Evolutionary conservation across 1,284 basidiomycete genomes (phyloP), one percentile per base, ranked within the genome.

Genomic region (Chondrostereum purpureum): DNA sequence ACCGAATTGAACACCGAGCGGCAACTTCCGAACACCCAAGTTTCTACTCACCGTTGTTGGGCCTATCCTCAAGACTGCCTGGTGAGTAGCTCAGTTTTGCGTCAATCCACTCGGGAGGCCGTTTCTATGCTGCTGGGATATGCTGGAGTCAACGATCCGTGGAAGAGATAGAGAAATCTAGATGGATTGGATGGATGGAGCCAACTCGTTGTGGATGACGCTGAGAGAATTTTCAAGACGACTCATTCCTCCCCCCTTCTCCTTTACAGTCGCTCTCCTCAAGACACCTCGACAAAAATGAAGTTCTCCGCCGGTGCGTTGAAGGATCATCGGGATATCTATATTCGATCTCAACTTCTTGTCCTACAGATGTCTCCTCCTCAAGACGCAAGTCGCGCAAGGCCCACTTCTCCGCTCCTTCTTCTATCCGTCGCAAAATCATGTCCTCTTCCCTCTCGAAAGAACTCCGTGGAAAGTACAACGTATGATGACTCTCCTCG

Each of bases 361-460:
- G n/a, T n/a, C n/a, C n/a, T 50, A 22, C 59, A 90, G 89, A 88
- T 65, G 77, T 85, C 61, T 88, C 88, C 55, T 89, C 87, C 55
- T 90, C 88, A 65, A 85, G 92, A 66, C 90, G 94, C 80, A 96
- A 95, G 82, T 83, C 86, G 64, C 90, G 92, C 75, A 95, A 95
- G 82, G 89, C 88, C 58, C 94, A 97, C 80, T 96, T 96, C 70
- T 75, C 75, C 50, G 93, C 93, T 44, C 88, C 94, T 50, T 96
- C 93, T 44, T 91, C 88, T 46, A 74, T 92, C 60, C 91, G 94
- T 68, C 85, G 95, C 70, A 95, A 92, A 77, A 93, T 98, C 62
- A 96, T 99, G 93, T 93, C 91, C 58, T 92, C 94, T 52, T 77
- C 92, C 48, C 82, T 99, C 53, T 88, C 89, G 58, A 98, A 97